Evolutionary conservation across 352 stramenopile species (phyloP), one percentile per base, ranked within the genome.

Genomic region (Phytophthora agathidicida): DNA sequence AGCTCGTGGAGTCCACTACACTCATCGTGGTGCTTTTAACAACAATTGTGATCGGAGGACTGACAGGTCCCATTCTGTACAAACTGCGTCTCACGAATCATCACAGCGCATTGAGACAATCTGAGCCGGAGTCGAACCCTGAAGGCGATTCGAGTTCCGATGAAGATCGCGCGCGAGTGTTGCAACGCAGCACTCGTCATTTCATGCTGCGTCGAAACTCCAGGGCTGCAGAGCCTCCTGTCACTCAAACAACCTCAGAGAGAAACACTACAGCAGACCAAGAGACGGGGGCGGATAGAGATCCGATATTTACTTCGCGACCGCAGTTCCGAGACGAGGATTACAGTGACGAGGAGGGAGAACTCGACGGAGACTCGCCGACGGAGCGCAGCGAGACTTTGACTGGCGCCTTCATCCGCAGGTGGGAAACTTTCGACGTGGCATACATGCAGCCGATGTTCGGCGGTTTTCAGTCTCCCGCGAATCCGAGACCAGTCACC

Each of bases 21-120:
- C 66, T 94, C 4, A 83, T 93, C 44, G 82, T 94, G 42, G 82
- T 94, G 26, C 76, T 94, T 8, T 94, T 94, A 47, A 94, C 86
- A n/a, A 94, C 86, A 1, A 85, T 93, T 42, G 80, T 94, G 31
- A 77, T 94, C 19, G 85, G 85, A 7, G 83, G 83, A 3, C 61
- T 94, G 39, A 94, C 85, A 1, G 85, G 85, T 0, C 85, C 81
- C 7, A 55, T 94, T 11, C 58, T 94, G 6, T 73, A 55, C 13
- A 77, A 70, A 19, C 51, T 94, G 23, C 60, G 37, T n/a, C 63
- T 80, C 11, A 75, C 64, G 2, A 75, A 63, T 1, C 60, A 83
- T 14, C 63, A 75, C 16, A 71, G 72, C 36, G 61, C 60, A 37
- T 30, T 72, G n/a, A 58, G 51, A 22, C 67, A 75, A 53, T 65